phyloP scores from a whole-genome alignment of 805 yeast species.

The Wickerhamiella australiensis region DNA sequence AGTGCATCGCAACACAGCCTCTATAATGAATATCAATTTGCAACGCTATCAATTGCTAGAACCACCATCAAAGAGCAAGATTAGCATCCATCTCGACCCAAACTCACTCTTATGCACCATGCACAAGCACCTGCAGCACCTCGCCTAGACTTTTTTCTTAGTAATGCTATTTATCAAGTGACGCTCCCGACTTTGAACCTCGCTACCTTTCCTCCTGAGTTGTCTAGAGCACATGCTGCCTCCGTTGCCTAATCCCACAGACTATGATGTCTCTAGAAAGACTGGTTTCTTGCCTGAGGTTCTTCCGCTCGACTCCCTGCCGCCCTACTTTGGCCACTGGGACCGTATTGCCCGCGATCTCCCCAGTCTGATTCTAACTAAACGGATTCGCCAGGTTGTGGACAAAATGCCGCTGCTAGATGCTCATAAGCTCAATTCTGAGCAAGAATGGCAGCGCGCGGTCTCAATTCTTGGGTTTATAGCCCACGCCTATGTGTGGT shows the following conservation, averaged over 20 bases:
- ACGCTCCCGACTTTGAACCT: background rate
- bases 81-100: too few relatives aligned
- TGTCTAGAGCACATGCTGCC: constrained; percentile 19
- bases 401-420: constrained; percentile 50
- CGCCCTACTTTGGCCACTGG: constrained; percentile 68
- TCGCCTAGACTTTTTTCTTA: too few relatives aligned
- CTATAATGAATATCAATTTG: too few relatives aligned
- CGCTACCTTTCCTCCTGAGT: background rate
- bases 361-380: constrained; percentile 62
- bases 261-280: constrained; percentile 55
- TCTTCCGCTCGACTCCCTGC: constrained; percentile 48
- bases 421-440: constrained; percentile 35
- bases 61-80: too few relatives aligned
- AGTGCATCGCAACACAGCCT: too few relatives aligned
- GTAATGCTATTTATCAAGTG: too few relatives aligned
- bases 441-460: constrained; percentile 60
- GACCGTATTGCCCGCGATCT: constrained; percentile 52
- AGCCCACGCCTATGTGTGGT: constrained; percentile 87
- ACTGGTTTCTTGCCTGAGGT: constrained; percentile 72
- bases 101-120: too few relatives aligned
- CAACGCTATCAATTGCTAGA: too few relatives aligned
- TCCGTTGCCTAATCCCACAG: constrained; percentile 40
- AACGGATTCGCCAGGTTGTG: constrained; percentile 47
- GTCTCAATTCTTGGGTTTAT: constrained; percentile 67
- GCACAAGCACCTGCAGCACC: too few relatives aligned